phyloP scores from a whole-genome alignment of 2,329 filamentous ascomycete species.

The Fusarium sp. region DNA sequence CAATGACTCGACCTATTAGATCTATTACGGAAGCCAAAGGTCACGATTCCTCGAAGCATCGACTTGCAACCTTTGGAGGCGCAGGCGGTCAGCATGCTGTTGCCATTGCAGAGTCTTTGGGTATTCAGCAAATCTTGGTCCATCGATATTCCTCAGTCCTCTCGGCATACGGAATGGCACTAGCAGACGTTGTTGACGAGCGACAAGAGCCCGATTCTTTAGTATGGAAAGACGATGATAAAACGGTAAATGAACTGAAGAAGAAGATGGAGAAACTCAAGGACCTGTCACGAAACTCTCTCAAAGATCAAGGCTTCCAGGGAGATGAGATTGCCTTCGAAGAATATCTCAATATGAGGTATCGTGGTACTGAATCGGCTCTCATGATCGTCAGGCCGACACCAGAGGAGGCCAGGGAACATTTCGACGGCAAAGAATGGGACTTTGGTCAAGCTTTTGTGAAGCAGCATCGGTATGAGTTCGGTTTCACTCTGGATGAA shows the following conservation, averaged over 20 bases:
- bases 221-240: slow-evolving; percentile 70
- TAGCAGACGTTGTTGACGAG: slow-evolving; percentile 94
- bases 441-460: slow-evolving; percentile 88
- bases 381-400: slow-evolving; percentile 87
- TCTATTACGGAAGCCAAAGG: slow-evolving; percentile 93
- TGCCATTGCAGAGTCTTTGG: slow-evolving; percentile 87
- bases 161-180: slow-evolving; percentile 91
- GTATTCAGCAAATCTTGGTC: slow-evolving; percentile 86
- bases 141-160: slow-evolving; percentile 91
- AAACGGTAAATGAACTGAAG: slow-evolving; percentile 73
- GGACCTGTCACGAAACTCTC: slow-evolving; percentile 75
- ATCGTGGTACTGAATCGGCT: slow-evolving; percentile 89
- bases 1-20: slow-evolving; percentile 90
- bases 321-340: slow-evolving; percentile 83
- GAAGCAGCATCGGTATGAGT: slow-evolving; percentile 90
- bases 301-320: slow-evolving; percentile 84
- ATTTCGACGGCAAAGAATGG: slow-evolving; percentile 77
- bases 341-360: slow-evolving; percentile 94
- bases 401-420: slow-evolving; percentile 69
- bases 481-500: slow-evolving; percentile 87
- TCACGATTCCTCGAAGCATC: slow-evolving; percentile 89
- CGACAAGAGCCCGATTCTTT: slow-evolving; percentile 81
- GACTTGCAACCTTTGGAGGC: slow-evolving; percentile 92
- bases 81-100: slow-evolving; percentile 93
- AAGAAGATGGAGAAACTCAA: slow-evolving; percentile 84